phyloP scores from a whole-genome alignment of 768 basidiomycete genomes.

The Gloeophyllum trabeum region DNA sequence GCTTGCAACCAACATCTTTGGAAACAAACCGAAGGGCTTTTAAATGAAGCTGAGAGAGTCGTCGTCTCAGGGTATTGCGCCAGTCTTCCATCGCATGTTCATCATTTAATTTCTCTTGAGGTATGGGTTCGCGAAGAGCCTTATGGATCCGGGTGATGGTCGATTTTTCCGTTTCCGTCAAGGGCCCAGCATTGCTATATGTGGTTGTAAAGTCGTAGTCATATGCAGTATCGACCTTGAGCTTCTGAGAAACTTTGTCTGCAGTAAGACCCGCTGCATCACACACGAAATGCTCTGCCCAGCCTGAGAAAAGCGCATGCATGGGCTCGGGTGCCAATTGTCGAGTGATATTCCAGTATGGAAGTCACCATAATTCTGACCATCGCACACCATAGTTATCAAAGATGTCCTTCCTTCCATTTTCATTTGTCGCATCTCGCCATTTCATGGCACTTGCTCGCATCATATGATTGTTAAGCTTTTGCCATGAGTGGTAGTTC shows the following conservation, averaged over 20 bases:
- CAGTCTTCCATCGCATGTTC: too few relatives aligned
- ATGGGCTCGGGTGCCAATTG: constrained; percentile 14
- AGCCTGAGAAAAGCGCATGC: constrained; percentile 13
- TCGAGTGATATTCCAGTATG: constrained; percentile 15
- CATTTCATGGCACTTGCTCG: constrained; percentile 7
- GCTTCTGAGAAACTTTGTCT: not conserved
- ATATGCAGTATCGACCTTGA: not conserved
- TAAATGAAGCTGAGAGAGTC: too few relatives aligned
- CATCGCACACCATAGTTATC: constrained; percentile 14
- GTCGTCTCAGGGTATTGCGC: too few relatives aligned
- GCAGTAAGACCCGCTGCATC: not conserved
- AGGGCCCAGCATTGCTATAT: too few relatives aligned
- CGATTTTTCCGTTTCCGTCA: not conserved
- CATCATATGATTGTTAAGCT: not conserved
- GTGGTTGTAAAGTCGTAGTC: too few relatives aligned
- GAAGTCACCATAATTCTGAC: constrained; percentile 12
- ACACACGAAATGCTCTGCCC: not conserved
- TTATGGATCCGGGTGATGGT: too few relatives aligned
- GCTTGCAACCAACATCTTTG: too few relatives aligned
- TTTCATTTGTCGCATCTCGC: constrained; percentile 7
- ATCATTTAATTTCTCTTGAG: not conserved
- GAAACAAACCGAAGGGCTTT: too few relatives aligned
- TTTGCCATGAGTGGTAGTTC: not conserved
- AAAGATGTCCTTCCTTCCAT: constrained; percentile 6
- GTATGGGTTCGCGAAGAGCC: not conserved